Conservation (phyloP, 2,329 filamentous ascomycete genomes). For the Botrytis porri region DNA sequence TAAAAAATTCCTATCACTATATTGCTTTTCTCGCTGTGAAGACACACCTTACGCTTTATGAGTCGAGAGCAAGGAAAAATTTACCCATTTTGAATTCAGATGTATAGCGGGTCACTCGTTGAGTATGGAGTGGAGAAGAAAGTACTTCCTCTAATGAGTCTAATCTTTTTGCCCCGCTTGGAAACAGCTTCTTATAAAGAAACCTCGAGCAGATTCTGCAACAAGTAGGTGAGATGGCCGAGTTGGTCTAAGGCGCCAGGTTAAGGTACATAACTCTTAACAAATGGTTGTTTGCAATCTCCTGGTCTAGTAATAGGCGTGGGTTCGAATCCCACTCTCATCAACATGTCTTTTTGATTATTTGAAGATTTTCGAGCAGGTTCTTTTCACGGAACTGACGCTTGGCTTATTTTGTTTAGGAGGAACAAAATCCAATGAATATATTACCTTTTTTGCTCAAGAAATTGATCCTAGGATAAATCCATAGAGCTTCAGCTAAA, state of each 20-base stretch:
- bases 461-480: background rate
- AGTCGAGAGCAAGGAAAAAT: background rate
- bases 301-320: constrained; percentile 17
- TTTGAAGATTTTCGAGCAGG: background rate
- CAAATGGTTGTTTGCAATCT: background rate
- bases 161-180: background rate
- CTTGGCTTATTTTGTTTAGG: background rate
- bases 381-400: background rate
- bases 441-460: background rate
- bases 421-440: background rate
- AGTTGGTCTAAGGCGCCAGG: constrained; percentile 18
- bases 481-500: background rate
- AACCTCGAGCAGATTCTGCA: fast-evolving
- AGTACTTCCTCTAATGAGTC: background rate
- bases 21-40: background rate
- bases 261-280: constrained; percentile 3
- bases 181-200: background rate
- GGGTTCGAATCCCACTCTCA: constrained; percentile 17
- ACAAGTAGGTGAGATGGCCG: constrained; percentile 7
- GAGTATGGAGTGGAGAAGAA: background rate
- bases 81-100: background rate
- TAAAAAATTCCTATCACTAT: background rate
- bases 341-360: background rate
- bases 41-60: background rate
- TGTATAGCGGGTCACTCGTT: background rate